Percentiles rank a stretch among this genome's conserved stretches.
Evolutionary conservation across 2,329 filamentous ascomycete species (phyloP).

Genomic region (Penicillium fuscoglaucum): DNA sequence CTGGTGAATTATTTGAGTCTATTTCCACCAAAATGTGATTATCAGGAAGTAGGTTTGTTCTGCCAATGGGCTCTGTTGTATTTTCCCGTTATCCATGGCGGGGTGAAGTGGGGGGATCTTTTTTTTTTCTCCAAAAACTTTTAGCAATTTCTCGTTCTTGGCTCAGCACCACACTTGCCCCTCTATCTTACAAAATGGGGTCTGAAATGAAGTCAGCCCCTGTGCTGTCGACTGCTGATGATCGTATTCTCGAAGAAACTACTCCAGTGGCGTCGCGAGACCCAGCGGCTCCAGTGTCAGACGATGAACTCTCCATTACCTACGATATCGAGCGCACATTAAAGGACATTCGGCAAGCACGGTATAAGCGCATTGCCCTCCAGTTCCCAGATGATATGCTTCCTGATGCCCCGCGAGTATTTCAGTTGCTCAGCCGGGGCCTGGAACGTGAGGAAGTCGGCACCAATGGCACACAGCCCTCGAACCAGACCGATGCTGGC

Average conservation of each 20-base stretch:
- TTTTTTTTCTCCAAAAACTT: slow-evolving; percentile 20
- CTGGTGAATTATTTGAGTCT: background rate
- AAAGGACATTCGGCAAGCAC: slow-evolving; percentile 68
- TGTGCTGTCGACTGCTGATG: slow-evolving; percentile 63
- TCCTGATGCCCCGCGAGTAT: slow-evolving; percentile 77
- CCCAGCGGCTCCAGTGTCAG: slow-evolving; percentile 45
- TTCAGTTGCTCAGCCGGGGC: slow-evolving; percentile 61
- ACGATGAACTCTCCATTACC: slow-evolving; percentile 70
- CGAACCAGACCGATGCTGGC: slow-evolving; percentile 16
- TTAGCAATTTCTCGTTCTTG: slow-evolving; percentile 19
- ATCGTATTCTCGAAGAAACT: slow-evolving; percentile 59
- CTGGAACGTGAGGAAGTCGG: slow-evolving; percentile 39
- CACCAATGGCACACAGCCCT: slow-evolving; percentile 14
- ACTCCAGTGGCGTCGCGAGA: slow-evolving; percentile 43
- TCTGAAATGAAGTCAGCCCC: slow-evolving; percentile 50
- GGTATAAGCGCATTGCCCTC: slow-evolving; percentile 77
- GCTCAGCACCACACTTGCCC: slow-evolving; percentile 6
- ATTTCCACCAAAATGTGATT: background rate
- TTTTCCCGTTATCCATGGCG: slow-evolving; percentile 29
- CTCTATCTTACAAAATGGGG: slow-evolving; percentile 24
- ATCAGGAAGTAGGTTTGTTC: slow-evolving; percentile 14
- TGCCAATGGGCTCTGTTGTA: slow-evolving; percentile 23
- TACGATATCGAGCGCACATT: slow-evolving; percentile 87
- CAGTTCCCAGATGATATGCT: slow-evolving; percentile 97
- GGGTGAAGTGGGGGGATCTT: slow-evolving; percentile 33